phyloP scores from a whole-genome alignment of 179 eudicot genomes.

The Spergularia azorica region DNA sequence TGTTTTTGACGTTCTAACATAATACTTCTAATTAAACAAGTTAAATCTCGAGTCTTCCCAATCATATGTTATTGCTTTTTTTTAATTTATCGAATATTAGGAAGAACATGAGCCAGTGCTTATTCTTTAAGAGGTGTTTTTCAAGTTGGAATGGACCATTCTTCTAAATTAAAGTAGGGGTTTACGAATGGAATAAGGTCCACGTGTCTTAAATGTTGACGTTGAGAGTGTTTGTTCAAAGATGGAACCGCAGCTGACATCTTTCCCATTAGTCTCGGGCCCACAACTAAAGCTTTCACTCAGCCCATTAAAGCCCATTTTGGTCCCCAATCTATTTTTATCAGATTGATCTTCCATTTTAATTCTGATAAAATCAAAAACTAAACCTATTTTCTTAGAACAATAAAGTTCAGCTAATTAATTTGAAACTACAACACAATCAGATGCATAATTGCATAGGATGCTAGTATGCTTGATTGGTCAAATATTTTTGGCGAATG shows the following conservation, averaged over 20 bases:
- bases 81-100: too few relatives aligned
- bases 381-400: neutral
- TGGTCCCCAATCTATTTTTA: neutral
- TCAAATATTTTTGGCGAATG: too few relatives aligned
- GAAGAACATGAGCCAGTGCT: too few relatives aligned
- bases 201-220: conserved; percentile 37
- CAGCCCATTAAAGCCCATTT: conserved; percentile 24
- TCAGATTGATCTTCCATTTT: neutral
- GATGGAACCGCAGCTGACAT: conserved; percentile 19
- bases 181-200: conserved; percentile 33
- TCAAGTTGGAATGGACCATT: conserved; percentile 14
- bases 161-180: conserved; percentile 22
- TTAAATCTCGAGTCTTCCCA: too few relatives aligned
- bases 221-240: conserved; percentile 36
- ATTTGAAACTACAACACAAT: neutral
- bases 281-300: conserved; percentile 17
- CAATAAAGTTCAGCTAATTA: neutral
- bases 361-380: neutral
- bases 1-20: too few relatives aligned
- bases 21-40: too few relatives aligned
- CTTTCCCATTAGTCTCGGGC: conserved; percentile 12
- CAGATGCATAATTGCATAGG: neutral
- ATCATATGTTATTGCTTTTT: too few relatives aligned
- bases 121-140: neutral
- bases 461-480: too few relatives aligned